Conservation (phyloP, 1,284 basidiomycete species). For the Leccinum glutinopallens region DNA sequence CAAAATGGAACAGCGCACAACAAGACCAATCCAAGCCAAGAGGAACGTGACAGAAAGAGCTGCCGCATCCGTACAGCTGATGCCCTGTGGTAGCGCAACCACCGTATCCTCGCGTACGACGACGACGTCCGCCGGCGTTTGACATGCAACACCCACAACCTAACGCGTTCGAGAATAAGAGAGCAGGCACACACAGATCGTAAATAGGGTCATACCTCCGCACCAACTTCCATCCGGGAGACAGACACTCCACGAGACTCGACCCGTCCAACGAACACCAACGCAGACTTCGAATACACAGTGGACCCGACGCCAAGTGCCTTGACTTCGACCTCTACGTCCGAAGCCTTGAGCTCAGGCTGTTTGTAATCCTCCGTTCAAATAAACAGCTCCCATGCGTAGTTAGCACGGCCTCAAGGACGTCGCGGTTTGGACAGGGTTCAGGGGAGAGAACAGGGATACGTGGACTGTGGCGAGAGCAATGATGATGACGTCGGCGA, state of each 20-base stretch:
- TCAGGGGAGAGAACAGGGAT: constrained; percentile 28
- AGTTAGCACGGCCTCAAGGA: too few species aligned
- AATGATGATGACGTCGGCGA: constrained; percentile 25
- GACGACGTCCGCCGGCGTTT: constrained; percentile 17
- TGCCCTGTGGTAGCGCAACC: constrained; percentile 17
- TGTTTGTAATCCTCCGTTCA: too few species aligned
- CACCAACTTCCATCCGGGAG: constrained; percentile 10
- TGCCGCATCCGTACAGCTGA: constrained; percentile 23
- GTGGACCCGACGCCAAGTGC: constrained; percentile 17
- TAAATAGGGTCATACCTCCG: constrained; percentile 8
- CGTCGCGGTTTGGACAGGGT: not conserved
- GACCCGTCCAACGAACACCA: constrained; percentile 20
- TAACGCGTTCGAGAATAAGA: constrained; percentile 8
- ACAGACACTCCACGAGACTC: constrained; percentile 19
- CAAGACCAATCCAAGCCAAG: constrained; percentile 32
- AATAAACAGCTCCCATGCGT: too few species aligned
- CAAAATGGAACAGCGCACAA: constrained; percentile 21
- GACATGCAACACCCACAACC: constrained; percentile 23
- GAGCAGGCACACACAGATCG: not conserved
- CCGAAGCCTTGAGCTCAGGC: constrained; percentile 14
- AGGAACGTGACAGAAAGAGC: constrained; percentile 27
- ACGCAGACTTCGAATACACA: constrained; percentile 12
- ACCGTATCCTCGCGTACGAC: constrained; percentile 22
- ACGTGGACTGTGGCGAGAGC: constrained; percentile 21
- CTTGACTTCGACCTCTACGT: constrained; percentile 22